phyloP scores from a whole-genome alignment of 441 rosid genomes.

The Croton laevigatus region DNA sequence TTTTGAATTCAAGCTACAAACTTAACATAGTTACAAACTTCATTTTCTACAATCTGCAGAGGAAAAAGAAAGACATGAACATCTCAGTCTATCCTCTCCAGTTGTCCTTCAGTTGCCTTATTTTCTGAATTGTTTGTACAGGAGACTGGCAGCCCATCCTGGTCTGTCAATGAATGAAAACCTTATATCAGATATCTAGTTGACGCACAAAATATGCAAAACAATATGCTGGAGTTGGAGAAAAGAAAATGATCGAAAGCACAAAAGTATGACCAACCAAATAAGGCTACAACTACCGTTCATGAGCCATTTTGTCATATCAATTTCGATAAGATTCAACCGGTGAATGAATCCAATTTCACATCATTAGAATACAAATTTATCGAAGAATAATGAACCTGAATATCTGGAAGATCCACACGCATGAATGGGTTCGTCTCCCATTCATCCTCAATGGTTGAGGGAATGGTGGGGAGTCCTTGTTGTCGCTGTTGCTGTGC shows the following conservation, averaged over 20 bases:
- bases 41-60: not conserved
- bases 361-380: not conserved
- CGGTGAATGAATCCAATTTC: not conserved
- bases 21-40: not conserved
- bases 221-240: not conserved
- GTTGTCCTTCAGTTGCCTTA: conserved; percentile 72
- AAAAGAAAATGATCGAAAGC: not conserved
- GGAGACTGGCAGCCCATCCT: conserved; percentile 56
- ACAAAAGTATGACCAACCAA: not conserved
- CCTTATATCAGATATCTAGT: conserved; percentile 9
- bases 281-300: not conserved
- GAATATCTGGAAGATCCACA: conserved; percentile 59
- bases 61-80: conserved; percentile 4
- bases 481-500: conserved; percentile 67
- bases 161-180: conserved; percentile 37
- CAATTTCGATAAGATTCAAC: not conserved
- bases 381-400: conserved; percentile 36
- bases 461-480: conserved; percentile 76
- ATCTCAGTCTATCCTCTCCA: conserved; percentile 60
- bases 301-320: not conserved
- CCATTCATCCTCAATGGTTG: conserved; percentile 77
- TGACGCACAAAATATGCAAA: no score
- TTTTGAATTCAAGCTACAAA: not conserved
- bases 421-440: conserved; percentile 88
- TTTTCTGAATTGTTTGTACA: conserved; percentile 57